Evolutionary conservation across 306 rosid genomes (phyloP).

Genomic region (Glycine soja): DNA sequence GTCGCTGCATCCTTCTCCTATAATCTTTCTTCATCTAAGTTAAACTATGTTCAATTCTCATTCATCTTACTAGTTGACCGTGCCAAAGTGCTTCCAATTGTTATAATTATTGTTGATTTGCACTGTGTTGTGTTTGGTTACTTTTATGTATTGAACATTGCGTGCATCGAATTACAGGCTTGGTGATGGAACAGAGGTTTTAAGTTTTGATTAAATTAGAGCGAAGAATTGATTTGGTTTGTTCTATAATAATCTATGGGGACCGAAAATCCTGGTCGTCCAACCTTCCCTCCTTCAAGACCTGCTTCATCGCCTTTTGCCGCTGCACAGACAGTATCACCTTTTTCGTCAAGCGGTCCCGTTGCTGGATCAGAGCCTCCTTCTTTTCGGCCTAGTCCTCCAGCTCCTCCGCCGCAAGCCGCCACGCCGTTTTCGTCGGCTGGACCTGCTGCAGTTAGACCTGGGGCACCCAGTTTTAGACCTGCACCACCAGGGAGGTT

Average conservation of each 20-base stretch:
- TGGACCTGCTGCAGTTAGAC: conserved; percentile 56
- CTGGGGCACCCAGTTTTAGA: conserved; percentile 67
- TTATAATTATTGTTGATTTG: conserved; percentile 12
- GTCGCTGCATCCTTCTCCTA: no score
- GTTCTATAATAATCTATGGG: conserved; percentile 64
- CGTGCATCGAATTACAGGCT: conserved; percentile 46
- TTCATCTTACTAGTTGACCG: conserved; percentile 15
- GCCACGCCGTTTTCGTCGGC: conserved; percentile 58
- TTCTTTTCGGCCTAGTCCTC: conserved; percentile 63
- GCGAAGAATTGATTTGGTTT: conserved; percentile 44
- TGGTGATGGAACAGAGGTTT: conserved; percentile 55
- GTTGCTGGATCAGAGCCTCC: conserved; percentile 71
- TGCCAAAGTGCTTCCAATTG: conserved; percentile 1
- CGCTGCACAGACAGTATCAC: conserved; percentile 64
- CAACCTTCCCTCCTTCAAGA: conserved; percentile 70
- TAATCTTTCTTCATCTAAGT: neutral
- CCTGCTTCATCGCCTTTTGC: conserved; percentile 69
- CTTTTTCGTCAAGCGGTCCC: conserved; percentile 79
- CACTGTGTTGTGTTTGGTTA: conserved; percentile 34
- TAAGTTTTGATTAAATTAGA: conserved; percentile 38
- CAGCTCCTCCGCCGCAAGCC: conserved; percentile 59
- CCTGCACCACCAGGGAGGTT: conserved; percentile 69
- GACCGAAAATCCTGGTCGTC: conserved; percentile 85
- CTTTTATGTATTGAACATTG: conserved; percentile 9
- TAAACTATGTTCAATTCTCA: conserved; percentile 6